These are phyloP conservation scores for Coniferiporia weirii DNA, from an alignment of 1,284 basidiomycete species.

Conservation along the genomic window DNA sequence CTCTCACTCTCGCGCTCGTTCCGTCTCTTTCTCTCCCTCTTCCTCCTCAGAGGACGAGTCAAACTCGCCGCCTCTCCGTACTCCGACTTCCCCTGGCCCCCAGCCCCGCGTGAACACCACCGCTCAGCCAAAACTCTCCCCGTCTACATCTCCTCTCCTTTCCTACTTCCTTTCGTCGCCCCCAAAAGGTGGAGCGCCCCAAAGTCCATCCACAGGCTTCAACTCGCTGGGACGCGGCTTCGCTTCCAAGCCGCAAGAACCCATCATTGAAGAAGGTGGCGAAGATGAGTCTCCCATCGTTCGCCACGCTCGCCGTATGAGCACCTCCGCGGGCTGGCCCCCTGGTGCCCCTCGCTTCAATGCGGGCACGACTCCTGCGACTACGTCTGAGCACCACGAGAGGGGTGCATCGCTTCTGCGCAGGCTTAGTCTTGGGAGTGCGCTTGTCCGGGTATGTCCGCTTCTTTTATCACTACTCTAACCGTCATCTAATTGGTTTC, in stretches of 20 bases:
- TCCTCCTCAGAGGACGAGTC: constrained; percentile 44
- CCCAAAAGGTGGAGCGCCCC: constrained; percentile 35
- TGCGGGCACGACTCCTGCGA: constrained; percentile 22
- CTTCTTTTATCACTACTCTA: constrained; percentile 21
- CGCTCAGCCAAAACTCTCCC: constrained; percentile 53
- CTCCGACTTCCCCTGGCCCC: constrained; percentile 37
- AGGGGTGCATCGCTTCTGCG: constrained; percentile 63
- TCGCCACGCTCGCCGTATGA: constrained; percentile 31
- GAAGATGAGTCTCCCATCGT: constrained; percentile 22
- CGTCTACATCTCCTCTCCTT: constrained; percentile 59
- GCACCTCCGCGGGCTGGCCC: constrained; percentile 40
- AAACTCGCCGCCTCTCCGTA: constrained; percentile 42
- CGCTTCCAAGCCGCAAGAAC: constrained; percentile 7
- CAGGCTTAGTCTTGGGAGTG: constrained; percentile 61
- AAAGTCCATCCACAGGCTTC: constrained; percentile 40
- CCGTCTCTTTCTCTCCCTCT: constrained; percentile 55
- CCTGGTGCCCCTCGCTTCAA: constrained; percentile 44
- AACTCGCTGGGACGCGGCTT: constrained; percentile 7
- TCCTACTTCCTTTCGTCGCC: constrained; percentile 66
- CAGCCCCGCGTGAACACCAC: constrained; percentile 39
- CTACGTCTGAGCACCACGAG: constrained; percentile 33
- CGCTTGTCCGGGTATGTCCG: constrained; percentile 48
- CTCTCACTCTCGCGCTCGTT: constrained; percentile 29
- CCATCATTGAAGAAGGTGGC: constrained; percentile 32
- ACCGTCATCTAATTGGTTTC: background rate